These are phyloP conservation scores for Artomyces pyxidatus DNA, from an alignment of 768 basidiomycete genomes.

Conservation along the genomic window DNA sequence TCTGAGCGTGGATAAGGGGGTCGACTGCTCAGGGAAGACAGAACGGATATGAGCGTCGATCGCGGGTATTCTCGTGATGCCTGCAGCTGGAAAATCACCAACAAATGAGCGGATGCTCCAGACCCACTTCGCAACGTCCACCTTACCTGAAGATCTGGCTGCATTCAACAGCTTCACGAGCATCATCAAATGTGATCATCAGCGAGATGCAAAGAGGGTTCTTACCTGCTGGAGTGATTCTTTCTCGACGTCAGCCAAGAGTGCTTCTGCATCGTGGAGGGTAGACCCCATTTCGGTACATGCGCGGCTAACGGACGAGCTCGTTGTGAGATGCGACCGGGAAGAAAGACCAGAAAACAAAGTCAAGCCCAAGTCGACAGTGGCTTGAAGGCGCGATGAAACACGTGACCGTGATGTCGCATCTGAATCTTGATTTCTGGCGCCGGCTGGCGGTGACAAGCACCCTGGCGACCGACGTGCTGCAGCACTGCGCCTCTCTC, in stretches of 20 bases:
- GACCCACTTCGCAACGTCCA: too few relatives aligned
- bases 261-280: neutral
- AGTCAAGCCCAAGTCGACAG: too few relatives aligned
- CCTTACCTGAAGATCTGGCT: constrained; percentile 7
- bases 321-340: too few relatives aligned
- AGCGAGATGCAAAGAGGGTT: neutral
- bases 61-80: constrained; percentile 16
- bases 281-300: neutral
- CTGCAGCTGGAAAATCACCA: neutral
- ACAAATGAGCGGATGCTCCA: too few relatives aligned
- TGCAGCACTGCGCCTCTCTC: too few relatives aligned
- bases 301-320: too few relatives aligned
- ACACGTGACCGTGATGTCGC: too few relatives aligned
- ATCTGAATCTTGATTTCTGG: too few relatives aligned
- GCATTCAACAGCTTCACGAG: constrained; percentile 4
- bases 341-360: too few relatives aligned
- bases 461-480: too few relatives aligned
- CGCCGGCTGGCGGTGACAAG: too few relatives aligned
- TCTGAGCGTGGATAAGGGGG: constrained; percentile 25
- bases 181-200: neutral
- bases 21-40: constrained; percentile 7
- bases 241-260: neutral
- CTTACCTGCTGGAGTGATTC: constrained; percentile 11
- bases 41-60: constrained; percentile 26
- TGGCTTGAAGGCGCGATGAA: too few relatives aligned